Base-by-base conservation (phyloP, 495 filamentous ascomycete genomes). In the Daldinia childiae region DNA sequence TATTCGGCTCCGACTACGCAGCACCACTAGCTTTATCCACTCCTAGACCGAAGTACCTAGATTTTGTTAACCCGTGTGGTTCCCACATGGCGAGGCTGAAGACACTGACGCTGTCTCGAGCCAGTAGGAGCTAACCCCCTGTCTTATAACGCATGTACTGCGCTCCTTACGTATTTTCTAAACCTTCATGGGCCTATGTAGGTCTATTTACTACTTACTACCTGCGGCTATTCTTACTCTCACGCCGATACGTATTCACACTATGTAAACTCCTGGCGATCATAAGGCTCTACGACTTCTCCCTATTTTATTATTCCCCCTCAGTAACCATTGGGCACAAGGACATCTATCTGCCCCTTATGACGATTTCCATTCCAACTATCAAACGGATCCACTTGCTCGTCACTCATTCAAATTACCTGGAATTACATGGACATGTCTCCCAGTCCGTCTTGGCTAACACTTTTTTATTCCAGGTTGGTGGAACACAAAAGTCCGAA, bases 61-160 rank as follows among this genome's bases (percentile, higher is more conserved):
- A 34, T 9, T n/a, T 11, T 36, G 41, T 29, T 19, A 17, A 32
- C 27, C 27, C 24, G 61, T 73, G 58, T 60, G 63, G 34, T 62
- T 50, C 43, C 73, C 73, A 75, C 70, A 75, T 74, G 73, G 74
- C 69, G 73, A 77, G 75, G 75, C 75, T 77, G 75, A 75, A 68
- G 58, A 67, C 30, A 58, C 41, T 57, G 64, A 62, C 54, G 57
- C 41, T 74, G 50, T 63, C 48, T 62, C 30, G 41, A 48, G 32
- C 57, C 29, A 55, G 58, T 21, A 68, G 39, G 52, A 58, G 60
- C 41, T 55, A 14, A 29, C 17, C 60, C 58, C 61, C 36, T 52
- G 36, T 63, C 24, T 50, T 63, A 26, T 51, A 26, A 36, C 29
- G 36, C 17, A 8, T 54, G 15, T 36, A 45, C 55, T 8, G 32